These are phyloP conservation scores for Lyophyllum decastes DNA, from an alignment of 768 basidiomycete genomes.

Conservation along the genomic window DNA sequence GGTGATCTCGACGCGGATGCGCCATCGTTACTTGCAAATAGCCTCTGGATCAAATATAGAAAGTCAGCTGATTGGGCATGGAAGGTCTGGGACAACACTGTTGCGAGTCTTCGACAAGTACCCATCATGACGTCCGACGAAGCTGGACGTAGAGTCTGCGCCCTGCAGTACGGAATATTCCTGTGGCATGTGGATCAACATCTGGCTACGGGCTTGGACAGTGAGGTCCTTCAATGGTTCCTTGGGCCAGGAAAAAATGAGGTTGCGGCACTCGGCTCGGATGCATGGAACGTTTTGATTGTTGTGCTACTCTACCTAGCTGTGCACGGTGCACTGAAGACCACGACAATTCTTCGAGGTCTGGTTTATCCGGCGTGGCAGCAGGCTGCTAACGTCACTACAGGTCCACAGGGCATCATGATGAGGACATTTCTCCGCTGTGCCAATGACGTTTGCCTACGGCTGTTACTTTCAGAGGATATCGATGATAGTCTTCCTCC, in stretches of 20 bases:
- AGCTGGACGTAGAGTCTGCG: slow-evolving; percentile 48
- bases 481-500: slow-evolving; percentile 40
- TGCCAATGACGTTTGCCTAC: slow-evolving; percentile 63
- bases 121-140: slow-evolving; percentile 54
- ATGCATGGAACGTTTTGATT: slow-evolving; percentile 69
- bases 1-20: slow-evolving; percentile 60
- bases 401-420: slow-evolving; percentile 37
- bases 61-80: slow-evolving; percentile 73
- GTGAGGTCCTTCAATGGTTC: slow-evolving; percentile 73
- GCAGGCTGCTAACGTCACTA: slow-evolving; percentile 43
- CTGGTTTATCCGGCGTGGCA: slow-evolving; percentile 82
- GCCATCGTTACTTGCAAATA: slow-evolving; percentile 70
- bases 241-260: slow-evolving; percentile 66
- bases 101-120: slow-evolving; percentile 73
- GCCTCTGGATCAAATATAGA: slow-evolving; percentile 83
- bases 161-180: slow-evolving; percentile 69
- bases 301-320: slow-evolving; percentile 64
- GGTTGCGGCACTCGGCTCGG: slow-evolving; percentile 55
- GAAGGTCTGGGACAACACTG: slow-evolving; percentile 83
- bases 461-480: slow-evolving; percentile 58
- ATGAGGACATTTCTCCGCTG: slow-evolving; percentile 56
- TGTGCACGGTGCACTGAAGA: slow-evolving; percentile 66
- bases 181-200: slow-evolving; percentile 76
- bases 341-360: slow-evolving; percentile 72
- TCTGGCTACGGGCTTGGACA: slow-evolving; percentile 71